A percentile compares a stretch with the other conserved stretches of the same genome.
phyloP scores from a whole-genome alignment of 352 stramenopile genomes.

The Phytophthora sansomeana region DNA sequence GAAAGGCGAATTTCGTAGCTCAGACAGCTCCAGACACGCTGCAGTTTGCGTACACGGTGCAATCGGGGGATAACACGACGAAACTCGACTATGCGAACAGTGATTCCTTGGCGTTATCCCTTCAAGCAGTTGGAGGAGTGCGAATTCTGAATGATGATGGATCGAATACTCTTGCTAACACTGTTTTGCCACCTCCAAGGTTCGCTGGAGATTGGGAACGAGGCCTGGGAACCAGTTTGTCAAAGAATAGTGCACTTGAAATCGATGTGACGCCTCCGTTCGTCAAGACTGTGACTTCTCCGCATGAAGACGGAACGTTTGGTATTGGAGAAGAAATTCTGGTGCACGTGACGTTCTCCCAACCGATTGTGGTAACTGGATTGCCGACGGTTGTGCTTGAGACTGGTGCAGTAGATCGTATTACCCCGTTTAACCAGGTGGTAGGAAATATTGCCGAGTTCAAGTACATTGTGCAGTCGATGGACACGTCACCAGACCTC shows the following conservation, averaged over 20 bases:
- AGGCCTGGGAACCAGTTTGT: conserved; percentile 69
- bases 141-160: conserved; percentile 53
- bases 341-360: conserved; percentile 79
- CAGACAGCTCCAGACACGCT: conserved; percentile 50
- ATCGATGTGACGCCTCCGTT: conserved; percentile 62
- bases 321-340: conserved; percentile 75
- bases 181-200: conserved; percentile 55
- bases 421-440: conserved; percentile 61
- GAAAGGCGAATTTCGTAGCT: conserved; percentile 44
- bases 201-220: conserved; percentile 68
- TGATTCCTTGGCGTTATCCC: conserved; percentile 58
- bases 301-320: conserved; percentile 69
- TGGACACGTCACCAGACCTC: conserved; percentile 74
- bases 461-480: conserved; percentile 74
- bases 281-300: conserved; percentile 64
- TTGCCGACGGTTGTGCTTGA: conserved; percentile 70
- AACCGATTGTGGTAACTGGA: conserved; percentile 64
- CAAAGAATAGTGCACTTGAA: conserved; percentile 48
- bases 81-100: conserved; percentile 74
- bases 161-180: conserved; percentile 38
- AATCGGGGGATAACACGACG: conserved; percentile 60
- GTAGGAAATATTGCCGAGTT: conserved; percentile 69
- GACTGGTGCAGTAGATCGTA: conserved; percentile 69
- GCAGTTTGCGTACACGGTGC: conserved; percentile 72
- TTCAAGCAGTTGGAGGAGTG: conserved; percentile 30